Base-by-base conservation (phyloP, 2,329 filamentous ascomycete species). In the Ophioceras dolichostomum region DNA sequence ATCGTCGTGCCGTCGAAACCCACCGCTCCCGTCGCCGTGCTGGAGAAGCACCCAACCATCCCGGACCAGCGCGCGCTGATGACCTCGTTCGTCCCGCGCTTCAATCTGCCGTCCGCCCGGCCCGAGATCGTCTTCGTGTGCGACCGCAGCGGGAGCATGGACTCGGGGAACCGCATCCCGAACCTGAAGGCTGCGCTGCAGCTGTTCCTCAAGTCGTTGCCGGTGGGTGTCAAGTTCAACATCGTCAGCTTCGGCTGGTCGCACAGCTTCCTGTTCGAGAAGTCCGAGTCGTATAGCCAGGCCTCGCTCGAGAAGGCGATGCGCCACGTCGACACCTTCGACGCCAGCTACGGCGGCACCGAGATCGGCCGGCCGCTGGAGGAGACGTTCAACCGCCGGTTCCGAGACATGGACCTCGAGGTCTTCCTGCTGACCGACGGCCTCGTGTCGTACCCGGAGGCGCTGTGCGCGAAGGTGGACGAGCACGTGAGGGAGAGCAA, bases 121-220 rank as follows among this genome's bases (percentile, higher is more conserved):
- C 62, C 65, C 4, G 81, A 87, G 49, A 67, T 87, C 17, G 71
- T 86, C 14, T 85, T 87, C 45, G 59, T 87, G 4, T 79, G 76
- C 39, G 82, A 87, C 51, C 69, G 79, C 36, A 83, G 77, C 39
- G 79, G 78, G 0, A 82, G 76, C 41, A 82, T 82, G 78, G 19
- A 30, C 0, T 49, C 54, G 1, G 39, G 37, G 4, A 43, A 45
- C 4, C 70, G 67, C 28, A 79, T 80, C 2, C 43, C 46, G 1
- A 65, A 74, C 22, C 61, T 79, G 3, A 57, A 65, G 18, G 56
- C 65, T 1, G 76, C 76, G 0, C 59, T 83, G 17, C 64, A 68
- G 5, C 59, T 82, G 17, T 82, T 83, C 45, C 57, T 83, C 39
- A 79, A 78, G 49, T 80, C 75, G 0, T 58, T 83, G 2, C 76